Percentiles rank a stretch among this genome's conserved stretches.
Evolutionary conservation across 495 filamentous ascomycete species (phyloP).

Genomic region (Thozetella sp.): DNA sequence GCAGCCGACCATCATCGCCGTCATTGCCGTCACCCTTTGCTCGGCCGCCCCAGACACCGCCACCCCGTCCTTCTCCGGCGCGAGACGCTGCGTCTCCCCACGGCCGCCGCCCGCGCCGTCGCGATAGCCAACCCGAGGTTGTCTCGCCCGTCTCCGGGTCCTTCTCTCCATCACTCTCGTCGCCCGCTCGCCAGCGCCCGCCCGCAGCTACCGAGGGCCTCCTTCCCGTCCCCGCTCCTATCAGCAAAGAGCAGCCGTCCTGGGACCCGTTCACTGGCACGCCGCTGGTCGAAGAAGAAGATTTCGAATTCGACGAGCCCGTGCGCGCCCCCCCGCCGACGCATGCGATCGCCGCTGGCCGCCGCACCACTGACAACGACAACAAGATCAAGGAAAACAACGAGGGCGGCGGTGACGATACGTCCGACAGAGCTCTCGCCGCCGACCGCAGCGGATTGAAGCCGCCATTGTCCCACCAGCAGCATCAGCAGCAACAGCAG

Average conservation of each 20-base stretch:
- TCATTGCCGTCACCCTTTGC: conserved; percentile 9
- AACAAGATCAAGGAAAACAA: background rate
- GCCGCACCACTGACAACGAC: conserved; percentile 3
- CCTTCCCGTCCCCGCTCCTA: conserved; percentile 12
- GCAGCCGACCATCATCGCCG: conserved; percentile 7
- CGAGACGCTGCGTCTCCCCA: background rate
- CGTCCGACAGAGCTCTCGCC: background rate
- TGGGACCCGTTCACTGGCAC: conserved; percentile 18
- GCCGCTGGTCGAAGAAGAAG: conserved; percentile 25
- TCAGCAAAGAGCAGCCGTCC: conserved; percentile 19
- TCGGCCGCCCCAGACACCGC: conserved; percentile 6
- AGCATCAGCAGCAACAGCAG: no score
- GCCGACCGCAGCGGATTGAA: no score
- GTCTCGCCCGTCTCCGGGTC: conserved; percentile 28
- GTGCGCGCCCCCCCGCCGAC: background rate
- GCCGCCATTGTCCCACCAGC: no score
- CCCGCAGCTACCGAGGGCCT: conserved; percentile 7
- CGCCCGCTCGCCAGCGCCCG: conserved; percentile 17
- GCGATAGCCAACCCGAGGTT: conserved; percentile 15
- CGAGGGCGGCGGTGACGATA: background rate
- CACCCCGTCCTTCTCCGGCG: background rate
- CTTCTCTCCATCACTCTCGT: conserved; percentile 11
- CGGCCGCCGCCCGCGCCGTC: background rate
- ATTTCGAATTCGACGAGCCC: conserved; percentile 17
- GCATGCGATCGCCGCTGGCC: background rate